Evolutionary conservation across 2,329 filamentous ascomycete genomes (phyloP).

Genomic region (Fusarium globosum): DNA sequence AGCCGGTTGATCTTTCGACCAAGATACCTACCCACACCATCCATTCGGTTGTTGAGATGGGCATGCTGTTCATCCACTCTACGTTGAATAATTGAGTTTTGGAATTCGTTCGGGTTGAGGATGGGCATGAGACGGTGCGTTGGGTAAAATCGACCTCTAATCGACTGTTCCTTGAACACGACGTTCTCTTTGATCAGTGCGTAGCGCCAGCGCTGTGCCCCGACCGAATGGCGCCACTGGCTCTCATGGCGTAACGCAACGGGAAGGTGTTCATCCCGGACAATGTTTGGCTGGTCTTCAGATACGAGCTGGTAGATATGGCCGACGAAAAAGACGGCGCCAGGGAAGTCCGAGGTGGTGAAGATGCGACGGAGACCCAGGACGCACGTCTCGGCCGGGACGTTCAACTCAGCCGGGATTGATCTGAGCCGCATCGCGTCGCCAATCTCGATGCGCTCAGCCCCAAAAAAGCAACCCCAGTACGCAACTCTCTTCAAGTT

Average conservation of each 20-base stretch:
- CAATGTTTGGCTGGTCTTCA: slow-evolving; percentile 43
- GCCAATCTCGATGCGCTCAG: slow-evolving; percentile 60
- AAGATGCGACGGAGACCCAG: slow-evolving; percentile 57
- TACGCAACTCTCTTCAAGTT: slow-evolving; percentile 52
- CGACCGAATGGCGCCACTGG: slow-evolving; percentile 52
- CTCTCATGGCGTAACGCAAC: slow-evolving; percentile 54
- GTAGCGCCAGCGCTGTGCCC: slow-evolving; percentile 52
- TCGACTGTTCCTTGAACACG: slow-evolving; percentile 59
- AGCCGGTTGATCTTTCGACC: slow-evolving; percentile 55
- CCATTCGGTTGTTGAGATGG: slow-evolving; percentile 65
- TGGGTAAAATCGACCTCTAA: slow-evolving; percentile 69
- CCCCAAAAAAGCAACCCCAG: slow-evolving; percentile 63
- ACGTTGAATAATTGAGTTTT: slow-evolving; percentile 52
- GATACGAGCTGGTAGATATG: slow-evolving; percentile 53
- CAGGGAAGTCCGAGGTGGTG: slow-evolving; percentile 50
- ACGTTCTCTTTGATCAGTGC: slow-evolving; percentile 57
- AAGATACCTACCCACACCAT: slow-evolving; percentile 54
- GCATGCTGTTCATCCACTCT: slow-evolving; percentile 58
- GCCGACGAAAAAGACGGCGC: slow-evolving; percentile 54
- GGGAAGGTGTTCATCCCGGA: slow-evolving; percentile 55
- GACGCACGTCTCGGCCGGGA: slow-evolving; percentile 47
- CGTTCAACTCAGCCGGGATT: slow-evolving; percentile 51
- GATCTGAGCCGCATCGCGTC: slow-evolving; percentile 62
- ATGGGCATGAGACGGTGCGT: slow-evolving; percentile 64
- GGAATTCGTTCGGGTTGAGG: slow-evolving; percentile 55